Base-by-base conservation (phyloP, 805 yeast genomes). In the Ascoidea rubescens region DNA sequence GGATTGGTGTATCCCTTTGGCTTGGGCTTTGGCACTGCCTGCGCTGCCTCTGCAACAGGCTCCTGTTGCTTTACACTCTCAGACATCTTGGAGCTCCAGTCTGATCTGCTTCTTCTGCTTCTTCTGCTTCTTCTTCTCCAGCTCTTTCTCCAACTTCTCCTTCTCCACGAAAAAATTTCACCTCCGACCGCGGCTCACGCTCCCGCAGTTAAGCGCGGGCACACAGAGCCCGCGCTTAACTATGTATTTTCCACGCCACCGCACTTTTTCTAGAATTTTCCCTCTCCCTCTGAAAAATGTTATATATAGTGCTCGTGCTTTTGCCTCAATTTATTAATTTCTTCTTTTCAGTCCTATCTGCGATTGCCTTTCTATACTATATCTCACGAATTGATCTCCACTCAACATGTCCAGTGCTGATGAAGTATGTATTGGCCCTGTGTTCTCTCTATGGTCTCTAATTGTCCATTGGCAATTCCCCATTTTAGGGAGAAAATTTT, bases 1-100 rank as follows among this genome's bases (percentile, higher is more conserved):
- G 96, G 96, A 61, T 89, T 84, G 7, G 77, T 64, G 71, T 73
- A 79, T 6, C 74, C 75, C 55, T 73, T 73, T 31, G 58, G 52
- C 43, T 54, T 54, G 14, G 50, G 53, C 4, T 45, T n/a, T 45
- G 43, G 8, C 43, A 37, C 43, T 37, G 43, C 14, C 43, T 2
- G 8, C 43, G 43, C 43, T 10, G 8, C 43, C 8, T 37, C 14
- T 37, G 8, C 14, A 37, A 37, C 14, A 37, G 14, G 43, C 8
- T 37, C 43, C 43, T 37, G 43, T 14, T 37, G 8, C 43, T 10
- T 14, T 4, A 10, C 43, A 37, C 14, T 8, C 43, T 37, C 14
- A 21, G 28, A 21, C 28, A 21, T 21, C 28, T 21, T 21, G 3
- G 28, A 2, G 28, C 28, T 21, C 28, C 2, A 21, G 28, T 21